Base-by-base conservation (phyloP, 306 rosid genomes). In the Malus orientalis region DNA sequence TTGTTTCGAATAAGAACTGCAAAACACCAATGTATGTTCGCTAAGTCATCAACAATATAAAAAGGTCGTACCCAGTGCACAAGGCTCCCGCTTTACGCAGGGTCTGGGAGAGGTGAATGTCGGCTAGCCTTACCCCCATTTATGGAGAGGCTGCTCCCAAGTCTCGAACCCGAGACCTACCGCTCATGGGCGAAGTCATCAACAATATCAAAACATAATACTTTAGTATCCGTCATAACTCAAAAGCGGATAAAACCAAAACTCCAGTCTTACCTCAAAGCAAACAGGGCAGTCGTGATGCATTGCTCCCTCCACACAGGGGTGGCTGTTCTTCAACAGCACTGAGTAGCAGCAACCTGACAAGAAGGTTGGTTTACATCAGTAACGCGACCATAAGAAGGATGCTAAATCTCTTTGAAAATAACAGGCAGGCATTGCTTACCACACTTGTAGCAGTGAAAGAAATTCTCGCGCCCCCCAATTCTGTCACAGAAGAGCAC, bases 261-360 rank as follows among this genome's bases (percentile, higher is more conserved):
- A 51, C 8, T 49, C 25, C 5, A 11, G 62, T 57, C 70, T 71
- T 84, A 91, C 98, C 98, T 94, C 98, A 75, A 88, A 91, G 80
- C 97, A 91, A 83, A 94, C 83, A 68, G 97, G 96, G 77, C 97
- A 94, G 81, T 94, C 90, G 6, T 94, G 97, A 83, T 94, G 97
- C 96, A 90, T 91, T 68, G 98, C 98, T 75, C 97, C 89, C 85
- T 94, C 98, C 68, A 94, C 89, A 63, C 98, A 94, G 27, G 91
- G 91, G 83, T 94, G 98, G 55, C 93, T 74, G 73, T 87, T 81
- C 78, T 90, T 90, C 74, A 91, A 51, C 82, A 85, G 29, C 63
- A 60, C 63, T 15, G 98, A 84, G 84, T 87, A 78, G 84, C 97
- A 94, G 87, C 98, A 93, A 76, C 97, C 98, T 91, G 54, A 8